Evolutionary conservation across 139 green algal genomes (phyloP), one percentile per base, ranked within the genome.

Genomic region (Haematococcus sp.): DNA sequence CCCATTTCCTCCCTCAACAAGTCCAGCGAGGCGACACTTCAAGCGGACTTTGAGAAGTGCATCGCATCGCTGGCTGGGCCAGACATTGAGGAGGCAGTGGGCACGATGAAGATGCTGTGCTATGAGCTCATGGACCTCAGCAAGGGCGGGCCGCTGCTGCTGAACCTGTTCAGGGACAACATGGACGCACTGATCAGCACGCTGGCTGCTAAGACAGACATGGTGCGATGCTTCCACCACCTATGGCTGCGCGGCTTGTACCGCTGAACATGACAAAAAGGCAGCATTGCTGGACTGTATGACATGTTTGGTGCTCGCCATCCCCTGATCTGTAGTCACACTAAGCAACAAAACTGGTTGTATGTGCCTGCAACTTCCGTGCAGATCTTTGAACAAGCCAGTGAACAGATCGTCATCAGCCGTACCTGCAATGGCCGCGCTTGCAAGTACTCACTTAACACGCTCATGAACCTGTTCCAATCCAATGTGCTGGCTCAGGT

Each of bases 401-500:
- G 66, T 25, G 31, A 68, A 4, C 40, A 44, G 4, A 51, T 63
- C 43, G 28, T 44, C 2, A 25, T 32, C 67, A 46, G 58, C 16
- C 59, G 61, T 32, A 23, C 16, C 15, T 68, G 60, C 34, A 76
- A 84, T 68, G 54, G 28, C 1, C 77, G 84, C 5, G 80, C 78
- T 2, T 94, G 89, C 83, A 98, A 97, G 84, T 99, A 98, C 79
- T 85, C 86, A 3, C 84, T 98, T 5, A 98, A 98, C 84, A 87
- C 90, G 27, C 83, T 98, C 25, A 94, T 98, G 88, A 91, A 97
- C 76, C 69, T 85, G 33, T 84, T 83, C 74, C 65, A 66, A 63
- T 65, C 60, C 35, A 32, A 31, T n/a, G 3, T 4, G 1, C 59
- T 84, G 35, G 70, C 75, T 4, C 66, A 72, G 66, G 66, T 72